phyloP scores from a whole-genome alignment of 2,329 filamentous ascomycete genomes.

The Aulographum hederae region DNA sequence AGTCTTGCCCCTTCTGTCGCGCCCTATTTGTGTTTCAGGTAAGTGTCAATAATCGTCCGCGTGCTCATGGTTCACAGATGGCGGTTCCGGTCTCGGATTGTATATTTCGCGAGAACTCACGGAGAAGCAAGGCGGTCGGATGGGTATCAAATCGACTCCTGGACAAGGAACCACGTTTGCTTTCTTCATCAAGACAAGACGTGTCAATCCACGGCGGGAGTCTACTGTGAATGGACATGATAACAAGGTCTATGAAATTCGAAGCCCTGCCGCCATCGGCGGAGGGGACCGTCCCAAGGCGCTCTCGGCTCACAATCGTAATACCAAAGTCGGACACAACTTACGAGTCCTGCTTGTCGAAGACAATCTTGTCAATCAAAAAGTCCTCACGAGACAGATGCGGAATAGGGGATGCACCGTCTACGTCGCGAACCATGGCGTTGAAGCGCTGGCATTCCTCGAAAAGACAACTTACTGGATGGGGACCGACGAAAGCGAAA shows the following conservation, averaged over 20 bases:
- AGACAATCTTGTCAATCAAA: no score
- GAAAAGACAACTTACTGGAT: neutral
- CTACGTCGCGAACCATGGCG: constrained; percentile 14
- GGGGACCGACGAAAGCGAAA: neutral
- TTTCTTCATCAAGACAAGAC: constrained; percentile 22
- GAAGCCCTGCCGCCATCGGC: no score
- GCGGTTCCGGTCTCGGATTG: constrained; percentile 24
- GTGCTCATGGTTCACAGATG: no score
- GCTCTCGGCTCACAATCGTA: no score
- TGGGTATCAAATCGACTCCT: constrained; percentile 21
- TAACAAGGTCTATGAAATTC: no score
- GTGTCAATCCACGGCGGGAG: no score
- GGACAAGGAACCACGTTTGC: constrained; percentile 23
- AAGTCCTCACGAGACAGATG: constrained; percentile 14
- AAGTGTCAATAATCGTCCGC: no score
- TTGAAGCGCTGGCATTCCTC: constrained; percentile 13
- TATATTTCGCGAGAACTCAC: constrained; percentile 28
- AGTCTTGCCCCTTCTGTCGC: no score
- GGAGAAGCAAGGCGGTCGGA: constrained; percentile 26
- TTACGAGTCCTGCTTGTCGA: constrained; percentile 11
- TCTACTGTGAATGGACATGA: no score
- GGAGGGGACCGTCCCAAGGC: no score
- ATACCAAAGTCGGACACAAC: no score
- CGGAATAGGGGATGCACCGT: constrained; percentile 12
- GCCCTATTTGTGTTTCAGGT: no score